phyloP scores from a whole-genome alignment of 164 flowering plant species.

The Macadamia integrifolia region DNA sequence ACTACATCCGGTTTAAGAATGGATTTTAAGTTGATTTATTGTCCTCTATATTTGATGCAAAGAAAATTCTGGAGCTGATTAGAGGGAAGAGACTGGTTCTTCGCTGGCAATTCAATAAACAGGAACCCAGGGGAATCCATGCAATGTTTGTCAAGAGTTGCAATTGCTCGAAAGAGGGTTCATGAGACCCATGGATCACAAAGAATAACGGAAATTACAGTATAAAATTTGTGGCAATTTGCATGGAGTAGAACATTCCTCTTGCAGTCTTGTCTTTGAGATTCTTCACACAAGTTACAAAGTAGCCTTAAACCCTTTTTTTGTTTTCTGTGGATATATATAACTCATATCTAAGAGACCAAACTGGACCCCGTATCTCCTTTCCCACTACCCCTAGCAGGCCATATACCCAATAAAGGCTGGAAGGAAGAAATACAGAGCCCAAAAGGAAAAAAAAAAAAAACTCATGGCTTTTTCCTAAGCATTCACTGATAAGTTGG shows the following conservation, averaged over 20 bases:
- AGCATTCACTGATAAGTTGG: too few species aligned
- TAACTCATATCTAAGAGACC: too few species aligned
- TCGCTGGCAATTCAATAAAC: constrained; percentile 92
- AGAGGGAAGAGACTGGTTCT: constrained; percentile 87
- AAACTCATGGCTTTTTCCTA: too few species aligned
- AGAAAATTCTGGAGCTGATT: constrained; percentile 64
- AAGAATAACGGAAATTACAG: constrained; percentile 77
- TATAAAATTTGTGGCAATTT: constrained; percentile 78
- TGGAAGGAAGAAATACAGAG: too few species aligned
- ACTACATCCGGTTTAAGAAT: not conserved
- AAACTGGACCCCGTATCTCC: too few species aligned
- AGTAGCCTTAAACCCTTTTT: too few species aligned
- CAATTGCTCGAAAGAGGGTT: constrained; percentile 67
- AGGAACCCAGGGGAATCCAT: constrained; percentile 99
- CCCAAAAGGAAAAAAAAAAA: too few species aligned
- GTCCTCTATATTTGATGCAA: constrained; percentile 65
- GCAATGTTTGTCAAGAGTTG: constrained; percentile 70
- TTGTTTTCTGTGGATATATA: too few species aligned
- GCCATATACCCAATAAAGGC: too few species aligned
- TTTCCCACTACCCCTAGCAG: too few species aligned
- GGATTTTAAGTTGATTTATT: constrained; percentile 4
- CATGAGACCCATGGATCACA: constrained; percentile 81
- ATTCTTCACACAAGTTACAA: too few species aligned
- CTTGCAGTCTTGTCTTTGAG: not conserved
- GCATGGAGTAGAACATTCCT: not conserved